Evolutionary conservation across 257 asterid genomes (phyloP).

Genomic region (Leptodermis oblonga): DNA sequence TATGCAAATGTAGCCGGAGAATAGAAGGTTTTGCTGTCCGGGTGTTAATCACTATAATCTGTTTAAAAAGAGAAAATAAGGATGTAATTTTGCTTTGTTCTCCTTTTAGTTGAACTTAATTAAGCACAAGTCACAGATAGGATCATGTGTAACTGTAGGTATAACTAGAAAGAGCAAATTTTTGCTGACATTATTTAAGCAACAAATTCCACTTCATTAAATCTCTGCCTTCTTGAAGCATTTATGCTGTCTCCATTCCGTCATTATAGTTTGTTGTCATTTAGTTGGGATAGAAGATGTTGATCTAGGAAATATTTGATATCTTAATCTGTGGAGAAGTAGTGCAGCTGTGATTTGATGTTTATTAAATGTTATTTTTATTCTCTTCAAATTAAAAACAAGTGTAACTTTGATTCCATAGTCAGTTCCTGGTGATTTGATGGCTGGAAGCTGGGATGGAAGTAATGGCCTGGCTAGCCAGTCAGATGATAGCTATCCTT

Average conservation of each 20-base stretch:
- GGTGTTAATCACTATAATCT: not conserved
- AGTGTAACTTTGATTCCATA: constrained; percentile 11
- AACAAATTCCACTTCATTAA: constrained; percentile 1
- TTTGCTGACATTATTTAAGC: not conserved
- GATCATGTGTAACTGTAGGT: not conserved
- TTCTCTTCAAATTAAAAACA: not conserved
- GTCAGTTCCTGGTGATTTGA: constrained; percentile 35
- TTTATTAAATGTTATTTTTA: constrained; percentile 10
- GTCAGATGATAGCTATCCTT: constrained; percentile 76
- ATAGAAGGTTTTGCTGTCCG: not conserved
- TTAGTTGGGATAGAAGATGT: not conserved
- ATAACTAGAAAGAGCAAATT: not conserved
- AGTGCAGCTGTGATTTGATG: not conserved
- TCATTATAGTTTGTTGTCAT: not conserved
- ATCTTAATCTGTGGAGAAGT: not conserved
- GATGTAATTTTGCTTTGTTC: not conserved
- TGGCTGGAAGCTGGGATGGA: constrained; percentile 79
- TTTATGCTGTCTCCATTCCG: not conserved
- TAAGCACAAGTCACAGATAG: not conserved
- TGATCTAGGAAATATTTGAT: not conserved
- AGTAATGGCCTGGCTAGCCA: constrained; percentile 57
- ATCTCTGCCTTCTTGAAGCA: not conserved
- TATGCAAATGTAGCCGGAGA: not conserved
- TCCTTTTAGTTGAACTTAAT: not conserved
- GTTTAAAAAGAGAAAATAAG: not conserved